Evolutionary conservation across 495 filamentous ascomycete species (phyloP), one percentile per base, ranked within the genome.

Genomic region (Hyaloscypha bicolor): DNA sequence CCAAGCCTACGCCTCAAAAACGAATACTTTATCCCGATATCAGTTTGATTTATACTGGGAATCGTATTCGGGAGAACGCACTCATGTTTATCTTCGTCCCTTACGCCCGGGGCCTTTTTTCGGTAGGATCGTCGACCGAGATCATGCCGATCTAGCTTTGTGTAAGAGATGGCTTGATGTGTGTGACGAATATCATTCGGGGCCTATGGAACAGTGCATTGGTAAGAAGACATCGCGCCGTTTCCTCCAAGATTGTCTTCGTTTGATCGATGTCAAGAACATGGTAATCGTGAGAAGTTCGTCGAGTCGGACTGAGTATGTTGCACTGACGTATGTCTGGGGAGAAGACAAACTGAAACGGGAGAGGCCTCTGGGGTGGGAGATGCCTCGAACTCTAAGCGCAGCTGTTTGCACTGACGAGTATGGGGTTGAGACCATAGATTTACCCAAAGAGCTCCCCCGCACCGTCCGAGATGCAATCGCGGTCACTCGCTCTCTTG

Each of bases 381-480:
- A 51, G 61, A 63, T 63, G 61, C 61, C 45, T n/a, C 22, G 45
- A 32, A 53, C 45, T 29, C 48, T 63, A 3, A 4, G 39, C 16
- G 53, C 51, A 12, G 52, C 8, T 9, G 35, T 57, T 56, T 31
- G 22, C 21, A 39, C 52, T 19, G 52, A 55, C 14, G 33, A 64
- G 14, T 22, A 64, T 30, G 45, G 51, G 4, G 62, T 25, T 33
- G 62, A 64, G 19, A 52, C 42, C 9, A 52, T 62, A 30, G 8
- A 51, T 6, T 35, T 62, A 11, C 60, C 60, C 22, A 8, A 29
- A 21, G 42, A 48, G n/a, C 29, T 66, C n/a, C 64, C 55, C 19
- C n/a, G 19, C 4, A 66, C 64, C 30, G 67, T 79, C 45, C 32
- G 71, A 52, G 76, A 76, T 64, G 70, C 73, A 12, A 69, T 76